Evolutionary conservation across 2,329 filamentous ascomycete species (phyloP), one percentile per base, ranked within the genome.

Genomic region (Monosporascus ibericus): DNA sequence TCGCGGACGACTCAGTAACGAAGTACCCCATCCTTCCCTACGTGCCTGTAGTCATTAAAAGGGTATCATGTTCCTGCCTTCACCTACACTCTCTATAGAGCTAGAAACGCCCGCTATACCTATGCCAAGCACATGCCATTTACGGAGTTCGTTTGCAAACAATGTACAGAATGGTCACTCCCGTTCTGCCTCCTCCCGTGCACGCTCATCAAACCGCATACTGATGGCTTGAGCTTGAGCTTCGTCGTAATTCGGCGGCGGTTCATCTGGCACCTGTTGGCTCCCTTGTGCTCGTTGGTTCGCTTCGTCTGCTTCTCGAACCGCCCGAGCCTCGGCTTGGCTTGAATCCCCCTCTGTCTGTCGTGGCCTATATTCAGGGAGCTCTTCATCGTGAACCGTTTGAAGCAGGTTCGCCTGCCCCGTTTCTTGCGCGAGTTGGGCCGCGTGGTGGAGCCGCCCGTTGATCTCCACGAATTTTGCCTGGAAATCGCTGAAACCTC

Each of bases 401-500:
- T 67, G 62, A 20, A 62, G 61, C 61, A 65, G 65, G 30, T 84
- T 74, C 46, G 70, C 75, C 58, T 76, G 77, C n/a, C 85, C 86
- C 57, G 79, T 83, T 62, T 88, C 86, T 51, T 85, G 73, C 34
- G 86, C 85, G 53, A 88, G 79, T 52, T 94, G 88, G 38, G 91
- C 82, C 7, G 86, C 90, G 63, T 96, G 90, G 58, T 87, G 81
- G 52, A 96, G 73, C 6, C 90, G 81, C 65, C 95, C 92, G 66
- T 90, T 91, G 58, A 96, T 84, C 52, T 87, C 79, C 63, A 95
- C 90, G 65, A 92, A 96, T 49, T 82, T 82, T 48, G 83, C 81
- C 63, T 92, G 86, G 65, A 95, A 97, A 61, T 96, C 91, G 68
- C 88, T 94, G 53, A 92, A 92, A n/a, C 92, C 92, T 44, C 92